Conservation (phyloP, 805 yeast species). For the Lachancea kluyveri region DNA sequence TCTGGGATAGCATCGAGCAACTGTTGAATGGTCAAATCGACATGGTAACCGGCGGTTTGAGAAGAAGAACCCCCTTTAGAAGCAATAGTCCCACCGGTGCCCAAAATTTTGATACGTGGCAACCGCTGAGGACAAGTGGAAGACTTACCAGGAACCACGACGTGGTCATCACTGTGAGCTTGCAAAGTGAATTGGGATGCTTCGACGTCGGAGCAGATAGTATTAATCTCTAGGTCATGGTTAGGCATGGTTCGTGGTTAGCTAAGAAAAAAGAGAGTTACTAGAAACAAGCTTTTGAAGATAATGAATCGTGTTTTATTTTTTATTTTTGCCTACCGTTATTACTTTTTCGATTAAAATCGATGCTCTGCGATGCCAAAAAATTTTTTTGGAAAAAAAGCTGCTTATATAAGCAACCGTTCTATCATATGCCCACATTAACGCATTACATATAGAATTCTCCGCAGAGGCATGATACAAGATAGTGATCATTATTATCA, state of each 20-base stretch:
- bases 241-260: constrained; percentile 19
- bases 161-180: constrained; percentile 4
- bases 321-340: too few relatives aligned
- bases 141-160: neutral
- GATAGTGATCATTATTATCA: too few relatives aligned
- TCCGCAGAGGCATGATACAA: too few relatives aligned
- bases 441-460: too few relatives aligned
- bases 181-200: constrained; percentile 26
- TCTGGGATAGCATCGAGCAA: constrained; percentile 51
- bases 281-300: neutral
- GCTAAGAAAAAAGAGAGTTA: neutral
- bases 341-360: too few relatives aligned
- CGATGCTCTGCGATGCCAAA: too few relatives aligned
- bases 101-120: constrained; percentile 42
- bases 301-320: too few relatives aligned
- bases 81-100: constrained; percentile 58
- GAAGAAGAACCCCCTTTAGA: constrained; percentile 43
- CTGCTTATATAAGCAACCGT: too few relatives aligned
- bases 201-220: constrained; percentile 30
- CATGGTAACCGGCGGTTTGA: constrained; percentile 49
- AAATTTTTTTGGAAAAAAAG: neutral
- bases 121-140: constrained; percentile 6
- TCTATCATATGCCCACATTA: too few relatives aligned
- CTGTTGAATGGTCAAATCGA: constrained; percentile 47
- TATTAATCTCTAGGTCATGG: constrained; percentile 25